Evolutionary conservation across 2,329 filamentous ascomycete species (phyloP).

Genomic region (Neopestalotiopsis clavispora): DNA sequence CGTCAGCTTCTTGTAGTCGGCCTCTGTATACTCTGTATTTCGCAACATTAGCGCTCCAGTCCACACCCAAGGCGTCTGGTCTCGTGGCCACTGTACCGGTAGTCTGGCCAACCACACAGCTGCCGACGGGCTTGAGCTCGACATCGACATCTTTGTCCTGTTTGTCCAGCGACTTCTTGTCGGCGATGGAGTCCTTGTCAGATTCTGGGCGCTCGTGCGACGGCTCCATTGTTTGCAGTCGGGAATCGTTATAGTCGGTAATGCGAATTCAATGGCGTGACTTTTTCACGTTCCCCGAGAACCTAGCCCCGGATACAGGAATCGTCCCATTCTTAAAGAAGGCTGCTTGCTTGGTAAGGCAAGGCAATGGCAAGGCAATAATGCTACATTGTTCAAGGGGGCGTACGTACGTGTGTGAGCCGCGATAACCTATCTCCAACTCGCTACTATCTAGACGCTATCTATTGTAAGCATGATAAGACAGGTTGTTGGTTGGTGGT

Average conservation of each 20-base stretch:
- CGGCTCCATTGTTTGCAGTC: not conserved
- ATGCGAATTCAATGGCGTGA: not conserved
- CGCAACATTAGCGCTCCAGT: not conserved
- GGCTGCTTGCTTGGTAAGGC: too few species aligned
- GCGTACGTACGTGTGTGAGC: not conserved
- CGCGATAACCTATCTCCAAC: constrained; percentile 2
- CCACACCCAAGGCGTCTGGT: not conserved
- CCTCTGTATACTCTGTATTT: constrained; percentile 21
- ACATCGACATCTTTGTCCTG: not conserved
- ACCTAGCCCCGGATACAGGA: not conserved
- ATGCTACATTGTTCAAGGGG: not conserved
- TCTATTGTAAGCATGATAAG: not conserved
- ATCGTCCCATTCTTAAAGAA: not conserved
- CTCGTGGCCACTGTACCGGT: not conserved
- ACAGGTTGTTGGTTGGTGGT: not conserved
- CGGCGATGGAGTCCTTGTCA: not conserved
- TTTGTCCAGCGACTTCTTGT: not conserved
- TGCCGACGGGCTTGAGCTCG: not conserved
- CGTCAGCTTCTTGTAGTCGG: constrained; percentile 31
- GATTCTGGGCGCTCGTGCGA: not conserved
- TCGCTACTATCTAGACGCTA: not conserved
- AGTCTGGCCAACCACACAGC: not conserved
- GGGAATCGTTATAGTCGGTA: not conserved
- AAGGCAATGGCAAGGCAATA: too few species aligned
- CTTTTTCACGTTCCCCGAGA: not conserved